These are phyloP conservation scores for Russula sp. DNA, from an alignment of 768 basidiomycete genomes.

Conservation along the genomic window DNA sequence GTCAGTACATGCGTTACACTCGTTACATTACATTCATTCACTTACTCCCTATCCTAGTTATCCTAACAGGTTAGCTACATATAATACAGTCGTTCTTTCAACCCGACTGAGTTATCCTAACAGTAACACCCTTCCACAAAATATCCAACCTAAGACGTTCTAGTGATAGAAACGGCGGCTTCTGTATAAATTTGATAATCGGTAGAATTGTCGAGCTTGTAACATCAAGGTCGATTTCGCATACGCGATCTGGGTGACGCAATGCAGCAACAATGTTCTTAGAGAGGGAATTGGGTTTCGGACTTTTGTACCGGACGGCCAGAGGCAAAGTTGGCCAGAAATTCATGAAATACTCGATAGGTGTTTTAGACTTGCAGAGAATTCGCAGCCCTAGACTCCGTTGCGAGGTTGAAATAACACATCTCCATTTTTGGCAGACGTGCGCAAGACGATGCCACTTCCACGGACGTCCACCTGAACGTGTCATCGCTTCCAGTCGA, in stretches of 20 bases:
- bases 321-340: not conserved
- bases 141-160: not conserved
- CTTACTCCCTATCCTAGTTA: too few relatives aligned
- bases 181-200: conserved; percentile 26
- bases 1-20: too few relatives aligned
- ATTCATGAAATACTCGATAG: not conserved
- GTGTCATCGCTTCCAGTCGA: not conserved
- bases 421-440: not conserved
- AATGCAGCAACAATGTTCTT: not conserved
- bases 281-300: not conserved
- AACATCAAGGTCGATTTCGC: not conserved
- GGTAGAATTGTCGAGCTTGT: not conserved
- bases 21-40: too few relatives aligned
- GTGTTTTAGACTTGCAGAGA: not conserved
- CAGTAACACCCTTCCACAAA: conserved; percentile 30
- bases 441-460: not conserved
- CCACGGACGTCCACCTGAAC: not conserved
- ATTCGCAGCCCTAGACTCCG: not conserved
- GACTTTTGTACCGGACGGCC: not conserved
- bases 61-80: too few relatives aligned
- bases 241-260: not conserved
- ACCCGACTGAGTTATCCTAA: too few relatives aligned
- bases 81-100: too few relatives aligned
- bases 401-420: not conserved
- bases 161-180: conserved; percentile 21